These are phyloP conservation scores for Epichloe glyceriae DNA, from an alignment of 2,329 filamentous ascomycete genomes.

Conservation along the genomic window DNA sequence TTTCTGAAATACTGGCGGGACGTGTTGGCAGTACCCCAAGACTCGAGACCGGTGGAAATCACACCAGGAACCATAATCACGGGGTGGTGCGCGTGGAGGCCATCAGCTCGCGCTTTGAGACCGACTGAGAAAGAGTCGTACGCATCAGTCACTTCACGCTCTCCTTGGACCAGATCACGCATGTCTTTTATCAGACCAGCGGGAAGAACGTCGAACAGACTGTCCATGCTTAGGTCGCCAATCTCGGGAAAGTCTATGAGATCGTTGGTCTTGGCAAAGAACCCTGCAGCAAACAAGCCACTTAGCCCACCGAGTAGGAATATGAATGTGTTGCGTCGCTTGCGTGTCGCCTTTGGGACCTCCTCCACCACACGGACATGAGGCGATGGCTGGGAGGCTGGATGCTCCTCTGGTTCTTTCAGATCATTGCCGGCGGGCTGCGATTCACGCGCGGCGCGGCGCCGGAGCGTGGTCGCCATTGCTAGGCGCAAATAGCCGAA, in stretches of 20 bases:
- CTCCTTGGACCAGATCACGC: slow-evolving; percentile 71
- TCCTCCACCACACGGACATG: slow-evolving; percentile 32
- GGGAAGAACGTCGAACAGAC: slow-evolving; percentile 74
- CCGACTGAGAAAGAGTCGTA: slow-evolving; percentile 94
- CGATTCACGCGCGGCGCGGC: slow-evolving; percentile 16
- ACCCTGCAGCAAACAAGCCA: slow-evolving; percentile 74
- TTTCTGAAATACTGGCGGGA: slow-evolving; percentile 90
- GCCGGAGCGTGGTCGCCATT: slow-evolving; percentile 20
- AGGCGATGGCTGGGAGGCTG: slow-evolving; percentile 13
- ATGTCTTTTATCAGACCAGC: slow-evolving; percentile 77
- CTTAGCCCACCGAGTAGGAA: slow-evolving; percentile 85
- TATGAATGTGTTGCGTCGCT: slow-evolving; percentile 67
- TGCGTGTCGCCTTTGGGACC: slow-evolving; percentile 38
- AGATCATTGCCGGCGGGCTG: slow-evolving; percentile 11
- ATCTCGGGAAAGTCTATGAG: slow-evolving; percentile 67
- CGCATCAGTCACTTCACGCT: slow-evolving; percentile 68
- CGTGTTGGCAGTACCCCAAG: slow-evolving; percentile 79
- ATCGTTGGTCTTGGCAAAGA: slow-evolving; percentile 82
- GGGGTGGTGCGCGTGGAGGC: slow-evolving; percentile 69
- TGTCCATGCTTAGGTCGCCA: slow-evolving; percentile 68
- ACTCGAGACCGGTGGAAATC: slow-evolving; percentile 92
- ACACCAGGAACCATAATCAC: slow-evolving; percentile 97
- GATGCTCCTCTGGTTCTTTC: slow-evolving; percentile 16
- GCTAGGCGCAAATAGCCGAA: not conserved
- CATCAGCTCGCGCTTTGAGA: slow-evolving; percentile 66